Evolutionary conservation across 257 asterid species (phyloP).

Genomic region (Plantago major): DNA sequence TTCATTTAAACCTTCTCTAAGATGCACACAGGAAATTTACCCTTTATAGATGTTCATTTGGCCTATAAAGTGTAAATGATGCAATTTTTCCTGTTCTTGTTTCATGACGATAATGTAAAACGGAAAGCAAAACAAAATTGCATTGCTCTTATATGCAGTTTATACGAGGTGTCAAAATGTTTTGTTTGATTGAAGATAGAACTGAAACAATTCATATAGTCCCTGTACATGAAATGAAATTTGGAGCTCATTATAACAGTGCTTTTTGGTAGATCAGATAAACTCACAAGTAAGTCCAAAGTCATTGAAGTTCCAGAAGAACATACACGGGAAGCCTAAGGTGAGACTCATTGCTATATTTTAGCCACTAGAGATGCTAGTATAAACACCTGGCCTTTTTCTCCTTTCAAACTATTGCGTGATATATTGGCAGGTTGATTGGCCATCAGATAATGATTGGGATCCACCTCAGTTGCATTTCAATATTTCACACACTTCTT

Average conservation of each 20-base stretch:
- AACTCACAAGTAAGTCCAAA: conserved; percentile 53
- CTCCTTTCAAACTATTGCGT: conserved; percentile 7
- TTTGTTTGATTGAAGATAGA: neutral
- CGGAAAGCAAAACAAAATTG: neutral
- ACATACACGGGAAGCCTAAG: conserved; percentile 84
- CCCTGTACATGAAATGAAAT: conserved; percentile 8
- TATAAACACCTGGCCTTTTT: neutral
- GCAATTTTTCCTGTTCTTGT: neutral
- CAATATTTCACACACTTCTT: conserved; percentile 85
- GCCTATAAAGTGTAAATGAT: too few species aligned
- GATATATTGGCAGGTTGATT: conserved; percentile 53
- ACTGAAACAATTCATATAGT: neutral
- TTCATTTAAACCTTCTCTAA: too few species aligned
- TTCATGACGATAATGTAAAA: neutral
- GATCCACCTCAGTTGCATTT: conserved; percentile 61
- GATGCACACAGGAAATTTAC: too few species aligned
- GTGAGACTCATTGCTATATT: conserved; percentile 30
- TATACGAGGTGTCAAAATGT: neutral
- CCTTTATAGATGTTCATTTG: too few species aligned
- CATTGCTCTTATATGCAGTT: neutral
- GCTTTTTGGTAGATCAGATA: conserved; percentile 71
- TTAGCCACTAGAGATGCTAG: conserved; percentile 3
- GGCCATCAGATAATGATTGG: conserved; percentile 44
- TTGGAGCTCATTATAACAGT: conserved; percentile 20
- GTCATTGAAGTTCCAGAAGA: conserved; percentile 66